Evolutionary conservation across 441 rosid species (phyloP).

Genomic region (Erodium moschatum): DNA sequence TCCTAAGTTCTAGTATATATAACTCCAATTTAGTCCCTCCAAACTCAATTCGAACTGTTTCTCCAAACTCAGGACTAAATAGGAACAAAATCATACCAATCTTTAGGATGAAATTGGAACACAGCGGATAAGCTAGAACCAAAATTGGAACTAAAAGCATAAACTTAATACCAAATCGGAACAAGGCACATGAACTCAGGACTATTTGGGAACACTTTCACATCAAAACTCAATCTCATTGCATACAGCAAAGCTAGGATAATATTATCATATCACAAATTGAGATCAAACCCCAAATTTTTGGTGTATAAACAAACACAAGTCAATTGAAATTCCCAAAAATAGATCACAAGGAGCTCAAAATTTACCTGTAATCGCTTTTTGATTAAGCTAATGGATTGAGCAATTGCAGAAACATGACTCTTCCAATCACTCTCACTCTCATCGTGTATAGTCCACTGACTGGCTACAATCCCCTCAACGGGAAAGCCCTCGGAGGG

Average conservation of each 20-base stretch:
- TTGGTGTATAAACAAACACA: neutral
- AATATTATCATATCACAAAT: neutral
- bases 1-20: neutral
- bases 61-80: neutral
- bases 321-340: neutral
- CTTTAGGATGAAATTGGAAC: neutral
- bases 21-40: neutral
- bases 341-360: neutral
- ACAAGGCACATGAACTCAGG: neutral
- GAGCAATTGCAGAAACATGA: slow-evolving; percentile 85
- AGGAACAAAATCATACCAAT: neutral
- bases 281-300: neutral
- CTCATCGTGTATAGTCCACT: slow-evolving; percentile 74
- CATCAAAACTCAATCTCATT: neutral
- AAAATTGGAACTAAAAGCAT: too few species aligned
- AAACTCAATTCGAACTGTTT: neutral
- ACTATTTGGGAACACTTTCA: neutral
- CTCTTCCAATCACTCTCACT: slow-evolving; percentile 82
- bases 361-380: slow-evolving; percentile 64
- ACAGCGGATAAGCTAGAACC: too few species aligned
- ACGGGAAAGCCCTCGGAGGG: slow-evolving; percentile 76
- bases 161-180: neutral
- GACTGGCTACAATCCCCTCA: slow-evolving; percentile 56
- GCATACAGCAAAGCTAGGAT: neutral
- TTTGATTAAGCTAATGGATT: slow-evolving; percentile 82